Conservation (phyloP, 805 yeast genomes). For the Yueomyces sinensis region DNA sequence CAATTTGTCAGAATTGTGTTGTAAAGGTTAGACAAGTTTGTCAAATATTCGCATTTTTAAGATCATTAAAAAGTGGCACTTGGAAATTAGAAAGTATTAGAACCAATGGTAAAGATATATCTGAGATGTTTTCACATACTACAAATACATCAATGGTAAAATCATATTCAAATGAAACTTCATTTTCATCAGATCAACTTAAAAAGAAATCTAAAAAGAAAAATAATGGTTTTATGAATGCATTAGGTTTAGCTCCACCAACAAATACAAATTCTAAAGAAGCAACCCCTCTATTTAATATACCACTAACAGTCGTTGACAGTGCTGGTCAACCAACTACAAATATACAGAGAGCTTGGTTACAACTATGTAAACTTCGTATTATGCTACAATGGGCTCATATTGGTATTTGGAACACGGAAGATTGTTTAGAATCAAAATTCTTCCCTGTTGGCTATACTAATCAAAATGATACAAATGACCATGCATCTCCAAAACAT, state of each 20-base stretch:
- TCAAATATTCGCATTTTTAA: conserved; percentile 66
- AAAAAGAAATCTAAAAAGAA: conserved; percentile 13
- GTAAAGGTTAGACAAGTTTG: conserved; percentile 68
- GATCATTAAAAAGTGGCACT: conserved; percentile 45
- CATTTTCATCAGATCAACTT: conserved; percentile 9
- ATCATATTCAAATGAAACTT: conserved; percentile 6
- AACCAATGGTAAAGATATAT: no score
- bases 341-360: conserved; percentile 43
- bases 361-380: conserved; percentile 48
- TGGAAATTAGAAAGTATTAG: conserved; percentile 39
- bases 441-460: conserved; percentile 13
- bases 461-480: conserved; percentile 1
- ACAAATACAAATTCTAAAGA: conserved; percentile 2
- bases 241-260: conserved; percentile 7
- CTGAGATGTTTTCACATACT: not conserved
- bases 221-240: conserved; percentile 18
- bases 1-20: conserved; percentile 74
- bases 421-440: conserved; percentile 15
- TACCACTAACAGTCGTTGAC: conserved; percentile 5
- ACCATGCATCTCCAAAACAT: not conserved
- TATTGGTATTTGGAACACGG: conserved; percentile 62
- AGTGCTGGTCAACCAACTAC: conserved; percentile 20
- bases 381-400: conserved; percentile 74
- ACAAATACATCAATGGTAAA: conserved; percentile 6
- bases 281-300: conserved; percentile 1